Conservation (phyloP, 2,329 filamentous ascomycete genomes). For the Sarocladium oryzae region DNA sequence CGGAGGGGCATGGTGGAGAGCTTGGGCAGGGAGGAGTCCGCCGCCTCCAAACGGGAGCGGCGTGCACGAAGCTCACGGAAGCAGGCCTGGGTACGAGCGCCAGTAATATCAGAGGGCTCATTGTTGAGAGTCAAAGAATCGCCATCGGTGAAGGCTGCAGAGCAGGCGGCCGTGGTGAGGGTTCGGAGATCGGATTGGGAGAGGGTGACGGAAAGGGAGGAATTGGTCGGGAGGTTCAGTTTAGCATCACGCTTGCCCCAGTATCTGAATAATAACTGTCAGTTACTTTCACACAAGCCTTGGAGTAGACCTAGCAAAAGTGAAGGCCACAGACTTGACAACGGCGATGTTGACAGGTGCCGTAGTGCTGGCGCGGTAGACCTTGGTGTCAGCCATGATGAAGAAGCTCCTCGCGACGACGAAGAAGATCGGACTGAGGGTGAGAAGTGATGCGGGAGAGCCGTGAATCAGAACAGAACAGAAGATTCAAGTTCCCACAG, state of each 20-base stretch:
- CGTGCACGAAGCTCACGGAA: conserved; percentile 78
- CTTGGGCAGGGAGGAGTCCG: conserved; percentile 69
- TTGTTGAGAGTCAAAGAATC: conserved; percentile 81
- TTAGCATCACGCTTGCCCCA: conserved; percentile 96
- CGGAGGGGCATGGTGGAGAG: conserved; percentile 71
- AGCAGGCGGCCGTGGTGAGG: conserved; percentile 92
- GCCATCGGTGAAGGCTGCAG: conserved; percentile 54
- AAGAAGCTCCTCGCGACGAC: neutral
- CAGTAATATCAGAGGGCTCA: conserved; percentile 73
- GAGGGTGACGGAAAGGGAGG: conserved; percentile 92
- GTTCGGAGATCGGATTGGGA: conserved; percentile 91
- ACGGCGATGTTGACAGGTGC: conserved; percentile 98
- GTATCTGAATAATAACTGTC: conserved; percentile 41
- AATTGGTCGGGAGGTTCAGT: conserved; percentile 96
- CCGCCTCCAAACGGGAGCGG: conserved; percentile 66
- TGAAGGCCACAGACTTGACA: conserved; percentile 63
- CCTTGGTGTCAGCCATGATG: conserved; percentile 42
- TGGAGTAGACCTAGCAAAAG: neutral
- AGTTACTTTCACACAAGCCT: conserved; percentile 3
- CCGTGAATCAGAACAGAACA: neutral
- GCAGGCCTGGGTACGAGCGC: conserved; percentile 89
- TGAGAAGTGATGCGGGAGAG: neutral
- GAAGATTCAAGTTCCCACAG: neutral
- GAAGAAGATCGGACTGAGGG: neutral
- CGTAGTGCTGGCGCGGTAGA: conserved; percentile 91